Conservation (phyloP, 768 basidiomycete species). For the Stropharia rugosoannulata region DNA sequence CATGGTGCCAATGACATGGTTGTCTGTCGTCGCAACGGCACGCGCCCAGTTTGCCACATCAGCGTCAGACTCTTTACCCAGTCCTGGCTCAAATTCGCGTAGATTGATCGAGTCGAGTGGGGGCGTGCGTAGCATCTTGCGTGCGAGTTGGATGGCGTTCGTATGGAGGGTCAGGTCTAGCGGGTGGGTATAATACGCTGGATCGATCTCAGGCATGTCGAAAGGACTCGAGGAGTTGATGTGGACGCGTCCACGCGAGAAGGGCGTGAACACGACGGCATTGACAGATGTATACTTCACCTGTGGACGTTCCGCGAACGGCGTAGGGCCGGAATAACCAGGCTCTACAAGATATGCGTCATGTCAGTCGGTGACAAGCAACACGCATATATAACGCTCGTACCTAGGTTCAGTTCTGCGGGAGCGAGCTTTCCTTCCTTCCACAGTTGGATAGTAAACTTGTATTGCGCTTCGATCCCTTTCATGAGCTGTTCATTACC, state of each 20-base stretch:
- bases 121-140: slow-evolving; percentile 25
- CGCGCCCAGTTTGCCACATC: slow-evolving; percentile 25
- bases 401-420: slow-evolving; percentile 29
- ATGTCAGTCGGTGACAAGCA: not conserved
- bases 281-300: slow-evolving; percentile 30
- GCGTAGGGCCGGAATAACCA: slow-evolving; percentile 30
- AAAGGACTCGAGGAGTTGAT: slow-evolving; percentile 42
- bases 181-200: slow-evolving; percentile 39
- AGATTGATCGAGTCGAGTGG: slow-evolving; percentile 28
- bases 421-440: slow-evolving; percentile 21
- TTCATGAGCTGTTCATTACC: slow-evolving; percentile 27
- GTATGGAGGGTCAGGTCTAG: slow-evolving; percentile 30
- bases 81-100: slow-evolving; percentile 32
- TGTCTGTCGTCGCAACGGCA: slow-evolving; percentile 25
- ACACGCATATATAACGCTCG: not conserved
- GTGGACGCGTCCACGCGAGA: slow-evolving; percentile 45
- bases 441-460: slow-evolving; percentile 22
- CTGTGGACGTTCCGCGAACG: slow-evolving; percentile 18
- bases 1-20: slow-evolving; percentile 34
- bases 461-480: slow-evolving; percentile 29
- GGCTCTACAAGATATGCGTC: slow-evolving; percentile 20
- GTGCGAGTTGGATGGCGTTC: slow-evolving; percentile 28
- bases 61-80: slow-evolving; percentile 14
- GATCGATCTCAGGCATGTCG: slow-evolving; percentile 46
- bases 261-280: slow-evolving; percentile 32